These are phyloP conservation scores for Neohortaea acidophila DNA, from an alignment of 495 filamentous ascomycete species.

Conservation along the genomic window DNA sequence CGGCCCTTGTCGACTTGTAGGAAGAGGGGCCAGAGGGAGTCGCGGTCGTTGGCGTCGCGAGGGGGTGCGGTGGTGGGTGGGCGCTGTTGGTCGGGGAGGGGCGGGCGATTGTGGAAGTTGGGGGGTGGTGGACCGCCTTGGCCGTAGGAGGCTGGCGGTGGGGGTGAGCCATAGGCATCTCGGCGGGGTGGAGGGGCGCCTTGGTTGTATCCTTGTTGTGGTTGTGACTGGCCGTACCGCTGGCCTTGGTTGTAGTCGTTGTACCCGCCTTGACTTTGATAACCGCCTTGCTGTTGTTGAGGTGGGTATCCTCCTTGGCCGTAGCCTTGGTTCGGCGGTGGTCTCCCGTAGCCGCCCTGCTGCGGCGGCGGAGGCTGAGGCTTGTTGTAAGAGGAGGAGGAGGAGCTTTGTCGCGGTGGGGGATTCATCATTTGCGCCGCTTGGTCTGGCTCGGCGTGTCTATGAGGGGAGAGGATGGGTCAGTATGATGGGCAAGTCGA, in stretches of 20 bases:
- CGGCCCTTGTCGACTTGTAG: slow-evolving; percentile 74
- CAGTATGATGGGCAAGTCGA: background rate
- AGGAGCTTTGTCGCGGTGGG: slow-evolving; percentile 3
- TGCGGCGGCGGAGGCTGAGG: slow-evolving; percentile 22
- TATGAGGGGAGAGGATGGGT: no score
- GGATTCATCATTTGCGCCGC: slow-evolving; percentile 17
- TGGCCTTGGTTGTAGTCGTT: slow-evolving; percentile 8
- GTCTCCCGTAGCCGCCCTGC: slow-evolving; percentile 19
- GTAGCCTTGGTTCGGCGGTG: slow-evolving; percentile 15
- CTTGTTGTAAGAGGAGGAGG: slow-evolving; percentile 22
- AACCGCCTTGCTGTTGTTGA: slow-evolving; percentile 12
- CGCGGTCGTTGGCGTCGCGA: slow-evolving; percentile 43
- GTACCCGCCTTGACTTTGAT: slow-evolving; percentile 9
- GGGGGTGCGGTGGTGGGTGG: slow-evolving; percentile 55
- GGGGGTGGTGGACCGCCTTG: slow-evolving; percentile 37
- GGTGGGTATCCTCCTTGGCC: slow-evolving; percentile 17
- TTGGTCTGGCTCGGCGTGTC: slow-evolving; percentile 88
- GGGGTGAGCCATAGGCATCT: slow-evolving; percentile 29
- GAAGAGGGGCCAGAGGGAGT: slow-evolving; percentile 70
- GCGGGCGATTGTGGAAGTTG: slow-evolving; percentile 32
- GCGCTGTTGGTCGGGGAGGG: slow-evolving; percentile 34
- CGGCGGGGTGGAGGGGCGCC: slow-evolving; percentile 19
- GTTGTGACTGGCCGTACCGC: slow-evolving; percentile 3
- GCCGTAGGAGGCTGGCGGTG: slow-evolving; percentile 47
- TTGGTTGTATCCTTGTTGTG: slow-evolving; percentile 8